Conservation (phyloP, 1,139 yeast genomes). For the Scheffersomyces lignicola region DNA sequence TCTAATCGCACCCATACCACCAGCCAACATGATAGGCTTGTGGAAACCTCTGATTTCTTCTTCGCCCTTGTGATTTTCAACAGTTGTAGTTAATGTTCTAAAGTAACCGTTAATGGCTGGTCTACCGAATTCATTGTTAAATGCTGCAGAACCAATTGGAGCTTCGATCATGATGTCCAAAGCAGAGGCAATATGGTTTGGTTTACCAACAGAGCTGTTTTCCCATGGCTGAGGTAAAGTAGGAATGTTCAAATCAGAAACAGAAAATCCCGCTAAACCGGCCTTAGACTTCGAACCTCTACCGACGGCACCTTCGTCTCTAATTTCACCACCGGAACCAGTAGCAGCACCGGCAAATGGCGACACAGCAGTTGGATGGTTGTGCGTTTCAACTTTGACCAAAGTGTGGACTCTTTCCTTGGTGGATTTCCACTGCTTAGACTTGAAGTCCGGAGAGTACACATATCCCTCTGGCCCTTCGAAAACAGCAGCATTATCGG, state of each 20-base stretch:
- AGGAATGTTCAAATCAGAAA: constrained; percentile 88
- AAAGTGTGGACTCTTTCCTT: constrained; percentile 84
- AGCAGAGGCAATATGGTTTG: constrained; percentile 89
- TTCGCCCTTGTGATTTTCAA: constrained; percentile 59
- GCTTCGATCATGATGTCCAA: constrained; percentile 96
- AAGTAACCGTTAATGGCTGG: constrained; percentile 97
- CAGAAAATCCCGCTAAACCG: constrained; percentile 92
- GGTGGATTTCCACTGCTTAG: constrained; percentile 71
- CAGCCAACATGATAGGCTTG: constrained; percentile 99
- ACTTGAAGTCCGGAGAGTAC: constrained; percentile 72
- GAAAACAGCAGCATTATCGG: constrained; percentile 98
- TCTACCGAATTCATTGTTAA: constrained; percentile 98
- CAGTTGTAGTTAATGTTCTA: constrained; percentile 87
- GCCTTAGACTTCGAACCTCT: constrained; percentile 97
- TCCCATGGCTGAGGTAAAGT: constrained; percentile 94
- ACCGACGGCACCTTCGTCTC: constrained; percentile 99
- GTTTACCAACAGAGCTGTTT: constrained; percentile 72
- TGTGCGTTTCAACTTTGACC: constrained; percentile 97
- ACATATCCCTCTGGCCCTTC: constrained; percentile 78
- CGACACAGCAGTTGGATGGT: constrained; percentile 98
- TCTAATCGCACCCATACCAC: constrained; percentile 97
- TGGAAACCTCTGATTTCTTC: constrained; percentile 92
- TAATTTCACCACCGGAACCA: constrained; percentile 99
- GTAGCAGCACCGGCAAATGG: constrained; percentile 99
- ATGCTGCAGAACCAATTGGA: constrained; percentile 97